Evolutionary conservation across 2,329 filamentous ascomycete species (phyloP).

Genomic region (Juglanconis oblonga): DNA sequence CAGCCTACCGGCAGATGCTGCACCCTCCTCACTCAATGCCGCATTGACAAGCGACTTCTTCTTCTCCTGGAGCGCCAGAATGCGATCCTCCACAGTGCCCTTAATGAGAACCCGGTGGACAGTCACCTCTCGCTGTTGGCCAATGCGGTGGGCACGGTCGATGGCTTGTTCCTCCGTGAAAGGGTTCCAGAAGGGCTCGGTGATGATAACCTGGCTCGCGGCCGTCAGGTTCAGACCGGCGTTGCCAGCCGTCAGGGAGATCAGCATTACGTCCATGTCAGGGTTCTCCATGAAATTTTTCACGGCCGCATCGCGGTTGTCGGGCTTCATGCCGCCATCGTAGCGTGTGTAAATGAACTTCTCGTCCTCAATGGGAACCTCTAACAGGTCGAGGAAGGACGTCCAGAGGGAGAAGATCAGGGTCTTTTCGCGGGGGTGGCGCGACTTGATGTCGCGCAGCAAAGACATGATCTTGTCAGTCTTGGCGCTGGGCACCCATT

Average conservation of each 20-base stretch:
- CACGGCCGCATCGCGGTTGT: slow-evolving; percentile 58
- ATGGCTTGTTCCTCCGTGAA: slow-evolving; percentile 87
- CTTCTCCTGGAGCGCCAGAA: slow-evolving; percentile 69
- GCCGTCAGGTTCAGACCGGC: slow-evolving; percentile 78
- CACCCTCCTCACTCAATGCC: slow-evolving; percentile 65
- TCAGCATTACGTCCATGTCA: slow-evolving; percentile 61
- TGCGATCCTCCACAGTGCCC: slow-evolving; percentile 79
- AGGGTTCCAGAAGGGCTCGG: slow-evolving; percentile 90
- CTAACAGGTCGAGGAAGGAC: slow-evolving; percentile 32
- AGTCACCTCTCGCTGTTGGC: slow-evolving; percentile 66
- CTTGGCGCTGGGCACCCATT: slow-evolving; percentile 30
- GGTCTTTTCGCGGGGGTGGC: slow-evolving; percentile 28
- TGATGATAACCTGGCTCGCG: slow-evolving; percentile 78
- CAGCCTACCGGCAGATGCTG: not conserved
- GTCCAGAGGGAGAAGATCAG: slow-evolving; percentile 32
- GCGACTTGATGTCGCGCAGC: slow-evolving; percentile 22
- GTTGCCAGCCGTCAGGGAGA: slow-evolving; percentile 75
- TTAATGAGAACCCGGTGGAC: slow-evolving; percentile 74
- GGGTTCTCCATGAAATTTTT: slow-evolving; percentile 56
- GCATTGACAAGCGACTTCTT: slow-evolving; percentile 72
- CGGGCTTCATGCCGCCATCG: slow-evolving; percentile 27
- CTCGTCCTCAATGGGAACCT: slow-evolving; percentile 28
- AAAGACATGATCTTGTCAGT: slow-evolving; percentile 30
- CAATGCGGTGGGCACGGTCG: slow-evolving; percentile 80
- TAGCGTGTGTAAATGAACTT: slow-evolving; percentile 28